A percentile compares a stretch with the other conserved stretches of the same genome.
These are phyloP conservation scores for Berkeleyomyces rouxiae DNA, from an alignment of 2,329 filamentous ascomycete species.

Conservation along the genomic window DNA sequence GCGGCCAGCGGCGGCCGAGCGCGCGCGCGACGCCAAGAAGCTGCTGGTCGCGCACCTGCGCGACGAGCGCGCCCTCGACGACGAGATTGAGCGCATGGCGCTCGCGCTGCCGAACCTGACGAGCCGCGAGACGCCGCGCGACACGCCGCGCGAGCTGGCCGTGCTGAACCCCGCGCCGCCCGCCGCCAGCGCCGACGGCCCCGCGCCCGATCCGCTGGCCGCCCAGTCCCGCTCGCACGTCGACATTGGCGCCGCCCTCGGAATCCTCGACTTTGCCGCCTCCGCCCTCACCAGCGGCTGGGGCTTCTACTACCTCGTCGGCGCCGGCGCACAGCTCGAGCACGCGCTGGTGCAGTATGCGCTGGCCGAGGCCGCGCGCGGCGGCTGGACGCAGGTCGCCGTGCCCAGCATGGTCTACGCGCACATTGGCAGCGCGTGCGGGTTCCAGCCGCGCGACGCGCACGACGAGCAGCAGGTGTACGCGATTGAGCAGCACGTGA, in stretches of 20 bases:
- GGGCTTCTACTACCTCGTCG: constrained; percentile 96
- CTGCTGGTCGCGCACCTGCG: constrained; percentile 43
- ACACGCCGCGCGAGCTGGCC: constrained; percentile 46
- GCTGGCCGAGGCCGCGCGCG: constrained; percentile 50
- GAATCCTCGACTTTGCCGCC: constrained; percentile 74
- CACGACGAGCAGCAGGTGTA: constrained; percentile 90
- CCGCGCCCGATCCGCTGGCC: constrained; percentile 17
- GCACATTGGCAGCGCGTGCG: constrained; percentile 79
- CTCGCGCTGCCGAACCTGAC: constrained; percentile 76
- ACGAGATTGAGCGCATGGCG: constrained; percentile 58
- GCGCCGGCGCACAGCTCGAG: constrained; percentile 83
- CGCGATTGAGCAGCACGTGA: constrained; percentile 31
- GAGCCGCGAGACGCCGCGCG: constrained; percentile 55
- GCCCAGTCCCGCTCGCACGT: constrained; percentile 45
- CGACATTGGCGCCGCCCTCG: constrained; percentile 70
- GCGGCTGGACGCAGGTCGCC: constrained; percentile 65
- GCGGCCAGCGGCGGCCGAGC: constrained; percentile 39
- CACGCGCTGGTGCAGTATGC: constrained; percentile 85
- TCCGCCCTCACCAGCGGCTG: constrained; percentile 75
- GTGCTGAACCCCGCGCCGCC: constrained; percentile 58
- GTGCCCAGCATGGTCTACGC: constrained; percentile 85
- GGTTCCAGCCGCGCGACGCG: constrained; percentile 83
- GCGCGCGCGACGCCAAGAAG: constrained; percentile 49
- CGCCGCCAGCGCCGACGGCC: constrained; percentile 8
- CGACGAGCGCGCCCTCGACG: constrained; percentile 39